Evolutionary conservation across 2,329 filamentous ascomycete species (phyloP), one percentile per base, ranked within the genome.

Genomic region (Byssothecium circinans): DNA sequence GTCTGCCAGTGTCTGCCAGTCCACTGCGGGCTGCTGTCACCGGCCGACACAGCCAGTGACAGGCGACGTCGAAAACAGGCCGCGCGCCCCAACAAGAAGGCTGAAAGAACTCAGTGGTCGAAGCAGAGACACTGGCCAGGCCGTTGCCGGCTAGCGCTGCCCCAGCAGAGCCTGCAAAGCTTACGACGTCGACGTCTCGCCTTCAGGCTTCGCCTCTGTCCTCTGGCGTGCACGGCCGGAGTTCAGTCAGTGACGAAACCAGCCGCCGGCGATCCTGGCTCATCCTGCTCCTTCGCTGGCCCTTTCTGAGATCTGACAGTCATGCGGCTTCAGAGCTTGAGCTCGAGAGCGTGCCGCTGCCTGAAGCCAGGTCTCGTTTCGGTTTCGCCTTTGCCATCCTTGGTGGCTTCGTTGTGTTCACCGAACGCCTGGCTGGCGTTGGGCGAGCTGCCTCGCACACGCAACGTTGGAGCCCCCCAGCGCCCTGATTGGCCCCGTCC

Each of bases 391-490:
- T 32, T n/a, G 10, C 17, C n/a, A 14, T n/a, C 32, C 7, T 6
- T n/a, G 8, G 39, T 17, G 39, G n/a, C 27, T 8, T n/a, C n/a
- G n/a, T n/a, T n/a, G n/a, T n/a, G n/a, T n/a, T n/a, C n/a, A n/a
- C n/a, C 25, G 25, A 27, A 48, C 53, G 45, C 50, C 51, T 47
- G 43, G 38, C 35, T 41, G 44, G 46, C 41, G 47, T 45, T 45
- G 57, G 62, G 58, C 62, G 58, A 62, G 56, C 55, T 58, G 56
- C 53, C 60, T 64, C 55, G 52, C 58, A 60, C 50, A 52, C 48
- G 52, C 48, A 38, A 47, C 59, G 58, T 27, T 29, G 14, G 22
- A 15, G 36, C 36, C 7, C 18, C 57, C 55, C 54, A 54, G 32
- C n/a, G 43, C 18, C 45, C 35, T 56, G 43, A 67, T 65, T 67